Evolutionary conservation across 2,329 filamentous ascomycete genomes (phyloP).

Genomic region (Geosmithia flava): DNA sequence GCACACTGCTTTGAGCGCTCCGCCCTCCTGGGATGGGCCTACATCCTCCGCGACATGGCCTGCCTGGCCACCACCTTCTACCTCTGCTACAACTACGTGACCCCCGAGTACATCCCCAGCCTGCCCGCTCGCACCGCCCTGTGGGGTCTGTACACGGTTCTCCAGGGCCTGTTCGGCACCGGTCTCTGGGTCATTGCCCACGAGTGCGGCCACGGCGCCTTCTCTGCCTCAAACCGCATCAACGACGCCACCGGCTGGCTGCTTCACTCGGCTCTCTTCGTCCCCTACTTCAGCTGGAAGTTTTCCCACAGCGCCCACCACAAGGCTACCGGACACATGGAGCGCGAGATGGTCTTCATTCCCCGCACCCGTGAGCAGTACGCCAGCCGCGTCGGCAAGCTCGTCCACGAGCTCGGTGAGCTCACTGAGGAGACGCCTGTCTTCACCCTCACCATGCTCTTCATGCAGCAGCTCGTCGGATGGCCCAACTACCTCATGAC

Average conservation of each 20-base stretch:
- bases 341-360: constrained; percentile 98
- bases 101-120: constrained; percentile 68
- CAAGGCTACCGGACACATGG: constrained; percentile 95
- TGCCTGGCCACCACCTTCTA: constrained; percentile 68
- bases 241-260: constrained; percentile 92
- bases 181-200: constrained; percentile 95
- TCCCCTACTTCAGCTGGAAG: constrained; percentile 99
- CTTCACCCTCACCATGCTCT: constrained; percentile 58
- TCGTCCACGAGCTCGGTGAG: constrained; percentile 74
- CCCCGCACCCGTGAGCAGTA: constrained; percentile 79
- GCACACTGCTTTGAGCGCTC: constrained; percentile 95
- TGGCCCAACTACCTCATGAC: constrained; percentile 86
- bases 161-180: constrained; percentile 88
- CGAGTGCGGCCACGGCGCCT: constrained; percentile 94
- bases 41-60: constrained; percentile 72
- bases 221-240: constrained; percentile 80
- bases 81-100: constrained; percentile 81
- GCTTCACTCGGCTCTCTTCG: constrained; percentile 75
- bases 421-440: constrained; percentile 92
- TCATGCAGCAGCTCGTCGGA: constrained; percentile 79
- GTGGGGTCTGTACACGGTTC: constrained; percentile 56
- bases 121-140: constrained; percentile 51
- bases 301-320: constrained; percentile 99
- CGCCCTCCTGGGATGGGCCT: constrained; percentile 58
- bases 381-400: constrained; percentile 59